Conservation (phyloP, 1,284 basidiomycete species). For the Boletellus deceptivus region DNA sequence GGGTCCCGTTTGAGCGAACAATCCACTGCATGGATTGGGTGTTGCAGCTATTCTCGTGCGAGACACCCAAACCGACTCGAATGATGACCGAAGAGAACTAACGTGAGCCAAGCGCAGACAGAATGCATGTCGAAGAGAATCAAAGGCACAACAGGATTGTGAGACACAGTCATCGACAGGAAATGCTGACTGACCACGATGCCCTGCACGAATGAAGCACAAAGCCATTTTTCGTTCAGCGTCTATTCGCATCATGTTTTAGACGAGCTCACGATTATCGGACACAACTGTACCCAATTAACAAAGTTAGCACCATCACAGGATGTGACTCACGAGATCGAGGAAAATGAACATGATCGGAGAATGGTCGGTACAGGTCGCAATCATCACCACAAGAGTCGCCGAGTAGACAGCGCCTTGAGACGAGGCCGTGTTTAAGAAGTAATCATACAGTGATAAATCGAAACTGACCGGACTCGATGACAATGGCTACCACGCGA, state of each 20-base stretch:
- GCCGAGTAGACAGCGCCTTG: conserved; percentile 15
- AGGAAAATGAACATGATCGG: conserved; percentile 20
- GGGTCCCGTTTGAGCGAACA: not conserved
- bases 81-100: conserved; percentile 15
- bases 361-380: conserved; percentile 13
- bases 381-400: conserved; percentile 13
- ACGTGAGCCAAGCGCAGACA: not conserved
- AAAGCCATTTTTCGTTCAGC: not conserved
- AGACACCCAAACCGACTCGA: conserved; percentile 20
- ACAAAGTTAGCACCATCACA: too few relatives aligned
- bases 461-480: conserved; percentile 16
- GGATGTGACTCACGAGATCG: conserved; percentile 11
- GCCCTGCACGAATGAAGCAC: conserved; percentile 3
- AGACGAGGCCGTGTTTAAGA: not conserved
- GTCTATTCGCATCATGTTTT: not conserved
- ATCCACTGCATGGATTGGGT: not conserved
- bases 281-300: conserved; percentile 6
- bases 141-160: not conserved
- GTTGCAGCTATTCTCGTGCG: not conserved
- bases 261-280: conserved; percentile 17
- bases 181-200: conserved; percentile 14
- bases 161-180: not conserved
- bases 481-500: conserved; percentile 10
- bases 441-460: not conserved
- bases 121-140: too few relatives aligned